phyloP scores from a whole-genome alignment of 306 rosid species.

The Lathyrus aphaca region DNA sequence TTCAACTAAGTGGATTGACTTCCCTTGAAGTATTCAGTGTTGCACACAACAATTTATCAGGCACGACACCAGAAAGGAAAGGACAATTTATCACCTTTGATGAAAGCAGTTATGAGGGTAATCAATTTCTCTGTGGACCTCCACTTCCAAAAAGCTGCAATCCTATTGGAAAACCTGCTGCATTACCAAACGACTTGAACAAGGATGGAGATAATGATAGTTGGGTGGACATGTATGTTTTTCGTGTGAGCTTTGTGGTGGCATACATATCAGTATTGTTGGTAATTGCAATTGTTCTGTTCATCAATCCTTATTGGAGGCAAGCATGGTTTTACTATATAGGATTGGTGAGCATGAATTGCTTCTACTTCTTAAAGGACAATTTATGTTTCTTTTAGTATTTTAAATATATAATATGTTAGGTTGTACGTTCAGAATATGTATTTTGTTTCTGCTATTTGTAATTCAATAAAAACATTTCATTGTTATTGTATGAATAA shows the following conservation, averaged over 20 bases:
- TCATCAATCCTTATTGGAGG: constrained; percentile 3
- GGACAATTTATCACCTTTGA: neutral
- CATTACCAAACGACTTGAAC: neutral
- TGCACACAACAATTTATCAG: no score
- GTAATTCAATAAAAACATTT: no score
- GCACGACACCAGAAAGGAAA: no score
- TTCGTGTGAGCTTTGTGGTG: neutral
- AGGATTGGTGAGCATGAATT: no score
- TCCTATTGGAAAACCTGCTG: neutral
- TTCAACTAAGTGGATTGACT: no score
- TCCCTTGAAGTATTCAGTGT: no score
- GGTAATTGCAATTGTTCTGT: neutral
- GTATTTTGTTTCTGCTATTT: no score
- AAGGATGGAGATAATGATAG: neutral
- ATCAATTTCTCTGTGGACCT: constrained; percentile 33
- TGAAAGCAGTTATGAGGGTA: constrained; percentile 19
- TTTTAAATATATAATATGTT: no score
- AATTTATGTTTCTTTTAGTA: no score
- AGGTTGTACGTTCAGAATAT: no score
- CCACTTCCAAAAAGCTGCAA: neutral
- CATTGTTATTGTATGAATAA: no score
- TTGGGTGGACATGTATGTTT: constrained; percentile 7
- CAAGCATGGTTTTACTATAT: neutral
- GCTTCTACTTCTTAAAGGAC: no score
- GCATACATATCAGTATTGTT: neutral